Conservation (phyloP, 345 rosid species). For the Heritiera fomes region DNA sequence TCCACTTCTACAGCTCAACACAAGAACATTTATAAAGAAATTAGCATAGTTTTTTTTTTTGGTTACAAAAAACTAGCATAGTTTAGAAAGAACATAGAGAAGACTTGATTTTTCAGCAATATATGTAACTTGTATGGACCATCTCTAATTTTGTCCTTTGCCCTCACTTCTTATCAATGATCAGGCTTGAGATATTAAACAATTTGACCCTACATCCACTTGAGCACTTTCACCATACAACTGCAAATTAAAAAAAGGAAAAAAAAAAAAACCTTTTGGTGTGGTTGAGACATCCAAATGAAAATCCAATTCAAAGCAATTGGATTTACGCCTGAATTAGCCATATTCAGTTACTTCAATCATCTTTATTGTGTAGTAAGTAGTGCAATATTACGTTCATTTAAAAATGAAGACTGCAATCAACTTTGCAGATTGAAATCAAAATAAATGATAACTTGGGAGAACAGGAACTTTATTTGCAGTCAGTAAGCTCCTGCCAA, state of each 20-base stretch:
- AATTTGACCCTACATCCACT: slow-evolving; percentile 9
- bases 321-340: not conserved
- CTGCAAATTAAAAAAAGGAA: too few relatives aligned
- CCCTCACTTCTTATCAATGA: not conserved
- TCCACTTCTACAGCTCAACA: not conserved
- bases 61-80: not conserved
- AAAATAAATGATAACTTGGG: not conserved
- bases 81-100: not conserved
- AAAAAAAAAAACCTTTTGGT: not conserved
- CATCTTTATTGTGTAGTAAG: not conserved
- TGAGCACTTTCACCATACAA: not conserved
- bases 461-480: not conserved
- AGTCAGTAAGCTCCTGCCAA: not conserved
- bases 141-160: not conserved
- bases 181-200: not conserved
- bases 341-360: not conserved
- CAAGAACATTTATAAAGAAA: not conserved
- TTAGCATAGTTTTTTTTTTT: not conserved
- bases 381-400: not conserved
- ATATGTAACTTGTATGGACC: slow-evolving; percentile 21
- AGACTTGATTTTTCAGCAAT: slow-evolving; percentile 30
- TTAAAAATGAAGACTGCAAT: not conserved
- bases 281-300: not conserved
- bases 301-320: not conserved
- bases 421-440: not conserved